phyloP scores from a whole-genome alignment of 768 basidiomycete genomes.

The Lentinula aciculospora region DNA sequence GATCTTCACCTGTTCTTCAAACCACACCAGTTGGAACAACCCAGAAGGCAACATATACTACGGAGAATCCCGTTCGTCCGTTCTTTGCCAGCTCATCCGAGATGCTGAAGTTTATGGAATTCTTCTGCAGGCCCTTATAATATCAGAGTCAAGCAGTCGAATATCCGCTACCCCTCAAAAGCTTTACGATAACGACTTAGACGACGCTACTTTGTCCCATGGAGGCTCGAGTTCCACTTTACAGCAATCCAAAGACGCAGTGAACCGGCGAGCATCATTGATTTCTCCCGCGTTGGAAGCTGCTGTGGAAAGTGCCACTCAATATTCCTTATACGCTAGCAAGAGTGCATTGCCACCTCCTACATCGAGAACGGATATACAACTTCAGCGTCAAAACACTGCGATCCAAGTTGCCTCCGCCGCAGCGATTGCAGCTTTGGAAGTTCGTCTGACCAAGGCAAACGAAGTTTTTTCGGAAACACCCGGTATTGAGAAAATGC shows the following conservation, averaged over 20 bases:
- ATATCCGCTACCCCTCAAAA: not conserved
- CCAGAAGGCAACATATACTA: not conserved
- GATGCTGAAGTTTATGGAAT: not conserved
- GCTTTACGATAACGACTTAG: not conserved
- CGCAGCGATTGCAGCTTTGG: slow-evolving; percentile 2
- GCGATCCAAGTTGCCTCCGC: slow-evolving; percentile 2
- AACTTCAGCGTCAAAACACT: not conserved
- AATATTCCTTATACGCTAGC: not conserved
- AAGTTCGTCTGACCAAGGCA: not conserved
- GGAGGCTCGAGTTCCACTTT: not conserved
- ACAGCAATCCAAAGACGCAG: not conserved
- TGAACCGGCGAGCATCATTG: not conserved
- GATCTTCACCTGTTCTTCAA: not conserved
- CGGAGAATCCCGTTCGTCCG: not conserved
- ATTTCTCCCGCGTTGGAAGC: slow-evolving; percentile 4
- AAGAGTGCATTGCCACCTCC: not conserved
- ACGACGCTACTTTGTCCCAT: not conserved
- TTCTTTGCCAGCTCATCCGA: not conserved
- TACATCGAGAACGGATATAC: not conserved
- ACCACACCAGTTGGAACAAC: not conserved
- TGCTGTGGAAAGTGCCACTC: not conserved
- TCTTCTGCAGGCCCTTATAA: not conserved
- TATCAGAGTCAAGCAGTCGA: not conserved
- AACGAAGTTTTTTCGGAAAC: not conserved
- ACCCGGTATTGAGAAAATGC: not conserved